phyloP scores from a whole-genome alignment of 2,329 filamentous ascomycete genomes.

The Plectosphaerella plurivora region DNA sequence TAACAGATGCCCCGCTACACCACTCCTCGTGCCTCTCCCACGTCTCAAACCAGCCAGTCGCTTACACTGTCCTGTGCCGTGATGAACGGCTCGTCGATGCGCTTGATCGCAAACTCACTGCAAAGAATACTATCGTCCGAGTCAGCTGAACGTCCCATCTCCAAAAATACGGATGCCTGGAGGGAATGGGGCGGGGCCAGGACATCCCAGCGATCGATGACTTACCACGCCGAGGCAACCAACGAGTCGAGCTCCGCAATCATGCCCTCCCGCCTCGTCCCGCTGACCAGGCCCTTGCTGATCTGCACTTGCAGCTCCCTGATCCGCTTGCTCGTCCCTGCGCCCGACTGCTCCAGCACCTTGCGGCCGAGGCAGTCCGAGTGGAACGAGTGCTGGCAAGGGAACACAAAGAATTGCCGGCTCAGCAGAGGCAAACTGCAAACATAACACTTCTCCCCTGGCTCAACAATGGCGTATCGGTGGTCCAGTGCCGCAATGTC shows the following conservation, averaged over 20 bases:
- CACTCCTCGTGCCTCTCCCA: background rate
- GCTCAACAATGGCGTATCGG: slow-evolving; percentile 93
- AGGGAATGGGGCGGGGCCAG: background rate
- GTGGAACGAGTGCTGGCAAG: slow-evolving; percentile 97
- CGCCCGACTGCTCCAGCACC: slow-evolving; percentile 76
- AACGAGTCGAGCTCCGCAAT: slow-evolving; percentile 88
- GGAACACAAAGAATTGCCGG: slow-evolving; percentile 95
- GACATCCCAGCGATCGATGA: slow-evolving; percentile 6
- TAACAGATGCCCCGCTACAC: slow-evolving; percentile 5
- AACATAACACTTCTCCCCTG: slow-evolving; percentile 88
- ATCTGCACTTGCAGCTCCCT: slow-evolving; percentile 81
- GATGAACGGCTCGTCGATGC: slow-evolving; percentile 91
- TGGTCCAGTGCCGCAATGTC: slow-evolving; percentile 84
- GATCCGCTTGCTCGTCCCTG: slow-evolving; percentile 73
- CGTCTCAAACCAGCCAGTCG: slow-evolving; percentile 69
- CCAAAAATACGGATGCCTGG: background rate
- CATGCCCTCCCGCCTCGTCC: slow-evolving; percentile 72
- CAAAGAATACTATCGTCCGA: slow-evolving; percentile 69
- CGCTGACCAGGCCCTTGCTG: slow-evolving; percentile 66
- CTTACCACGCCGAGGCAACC: slow-evolving; percentile 83
- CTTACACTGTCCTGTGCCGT: slow-evolving; percentile 64
- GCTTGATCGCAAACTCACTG: slow-evolving; percentile 90
- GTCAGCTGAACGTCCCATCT: slow-evolving; percentile 12
- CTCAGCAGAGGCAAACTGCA: slow-evolving; percentile 83
- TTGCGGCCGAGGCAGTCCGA: slow-evolving; percentile 86